Base-by-base conservation (phyloP, 495 filamentous ascomycete species). In the Penicillium pancosmium region DNA sequence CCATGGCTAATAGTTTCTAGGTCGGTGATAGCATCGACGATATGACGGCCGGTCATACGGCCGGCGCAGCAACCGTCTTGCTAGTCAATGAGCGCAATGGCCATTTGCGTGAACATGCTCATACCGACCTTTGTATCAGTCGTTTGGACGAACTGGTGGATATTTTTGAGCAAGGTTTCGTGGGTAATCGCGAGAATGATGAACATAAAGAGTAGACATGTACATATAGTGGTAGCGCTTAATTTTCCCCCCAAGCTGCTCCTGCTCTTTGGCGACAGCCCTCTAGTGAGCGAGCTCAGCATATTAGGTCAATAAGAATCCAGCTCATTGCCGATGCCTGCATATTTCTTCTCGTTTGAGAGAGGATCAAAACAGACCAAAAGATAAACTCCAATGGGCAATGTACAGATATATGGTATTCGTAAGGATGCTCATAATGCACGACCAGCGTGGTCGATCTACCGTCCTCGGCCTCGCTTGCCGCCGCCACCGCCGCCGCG, bases 11-110 rank as follows among this genome's bases (percentile, higher is more conserved):
- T 40, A 53, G 11, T 1, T 27, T 5, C 41, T 79, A 89, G 86
- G 86, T 93, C 12, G 93, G 93, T 7, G 93, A 98, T 67, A 92
- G 88, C 53, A 83, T 95, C 52, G 94, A 98, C 68, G 94, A 98
- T 70, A 92, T 98, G 84, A 91, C 89, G 19, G 90, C 94, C 7
- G 94, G 94, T 0, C 83, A 88, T 61, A 79, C 78, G 46, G 94
- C 94, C 10, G 93, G 93, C 4, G 90, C 93, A 9, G 91, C 91
- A 23, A 97, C 94, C 5, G 92, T 97, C 50, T 71, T 98, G 68
- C 80, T 98, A 43, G 80, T 88, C 12, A 96, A 94, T 69, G 87
- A 92, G 47, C 86, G 80, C 23, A 97, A 97, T 69, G 74, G 68
- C 48, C 84, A 90, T 61, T 69, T 97, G 48, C 84, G 82, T 23